Percentiles rank a stretch among this genome's conserved stretches.
These are phyloP conservation scores for Helianthus annuus DNA, from an alignment of 129 eudicot genomes.

Conservation along the genomic window DNA sequence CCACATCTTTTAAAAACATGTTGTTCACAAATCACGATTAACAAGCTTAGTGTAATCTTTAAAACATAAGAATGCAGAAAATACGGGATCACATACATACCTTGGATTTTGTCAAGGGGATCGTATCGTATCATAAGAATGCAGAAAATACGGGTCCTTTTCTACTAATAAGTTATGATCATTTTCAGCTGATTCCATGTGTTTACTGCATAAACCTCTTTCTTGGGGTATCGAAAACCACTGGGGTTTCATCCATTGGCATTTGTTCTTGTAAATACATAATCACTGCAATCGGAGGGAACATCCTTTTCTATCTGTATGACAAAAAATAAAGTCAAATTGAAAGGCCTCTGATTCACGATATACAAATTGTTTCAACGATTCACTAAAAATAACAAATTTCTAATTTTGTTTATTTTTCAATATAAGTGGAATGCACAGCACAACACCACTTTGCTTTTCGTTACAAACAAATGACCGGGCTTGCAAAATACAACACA, in stretches of 20 bases:
- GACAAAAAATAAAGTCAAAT: neutral
- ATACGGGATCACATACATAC: conserved; percentile 33
- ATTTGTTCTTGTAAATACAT: conserved; percentile 23
- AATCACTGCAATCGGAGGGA: neutral
- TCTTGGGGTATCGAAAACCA: conserved; percentile 21
- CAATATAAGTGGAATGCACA: neutral
- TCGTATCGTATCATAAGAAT: too few relatives aligned
- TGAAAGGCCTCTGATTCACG: neutral
- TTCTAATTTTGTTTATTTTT: neutral
- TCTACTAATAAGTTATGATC: conserved; percentile 16
- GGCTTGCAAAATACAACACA: too few relatives aligned
- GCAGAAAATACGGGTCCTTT: too few relatives aligned
- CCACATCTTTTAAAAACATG: neutral
- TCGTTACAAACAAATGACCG: too few relatives aligned
- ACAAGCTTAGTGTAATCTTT: neutral
- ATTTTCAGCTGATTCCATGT: conserved; percentile 21
- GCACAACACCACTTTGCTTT: neutral
- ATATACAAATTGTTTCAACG: neutral
- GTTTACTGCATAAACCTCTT: conserved; percentile 16
- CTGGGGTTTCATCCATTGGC: conserved; percentile 26
- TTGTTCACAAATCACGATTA: neutral
- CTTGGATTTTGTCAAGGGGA: conserved; percentile 87
- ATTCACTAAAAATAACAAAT: neutral
- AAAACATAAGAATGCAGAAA: conserved; percentile 7
- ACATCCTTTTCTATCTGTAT: conserved; percentile 29